A percentile compares a stretch with the other conserved stretches of the same genome.
phyloP scores from a whole-genome alignment of 345 rosid genomes.

The Bruguiera parviflora region DNA sequence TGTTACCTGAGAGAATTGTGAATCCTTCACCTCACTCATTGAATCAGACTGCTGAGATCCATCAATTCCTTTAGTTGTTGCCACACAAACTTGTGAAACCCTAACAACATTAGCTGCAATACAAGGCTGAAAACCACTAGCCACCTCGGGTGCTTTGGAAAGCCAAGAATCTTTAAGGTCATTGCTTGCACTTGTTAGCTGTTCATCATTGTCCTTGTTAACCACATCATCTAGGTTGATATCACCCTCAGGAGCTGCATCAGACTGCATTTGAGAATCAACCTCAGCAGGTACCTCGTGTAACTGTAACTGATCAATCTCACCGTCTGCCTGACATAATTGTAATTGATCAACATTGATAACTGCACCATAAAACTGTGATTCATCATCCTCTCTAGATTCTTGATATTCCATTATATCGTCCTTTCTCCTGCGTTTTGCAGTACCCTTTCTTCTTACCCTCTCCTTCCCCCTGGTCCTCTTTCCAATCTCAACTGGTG shows the following conservation, averaged over 20 bases:
- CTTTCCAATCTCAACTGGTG: slow-evolving; percentile 25
- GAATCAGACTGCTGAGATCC: slow-evolving; percentile 8
- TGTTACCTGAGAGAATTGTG: neutral
- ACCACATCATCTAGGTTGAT: slow-evolving; percentile 11
- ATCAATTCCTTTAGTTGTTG: slow-evolving; percentile 1
- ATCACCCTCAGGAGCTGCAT: slow-evolving; percentile 10
- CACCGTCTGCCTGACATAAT: slow-evolving; percentile 10
- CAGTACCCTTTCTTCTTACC: slow-evolving; percentile 25
- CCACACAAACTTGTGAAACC: neutral
- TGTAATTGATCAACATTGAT: slow-evolving; percentile 26
- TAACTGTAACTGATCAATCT: slow-evolving; percentile 15
- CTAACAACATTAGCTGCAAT: slow-evolving; percentile 6
- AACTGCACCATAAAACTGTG: slow-evolving; percentile 22
- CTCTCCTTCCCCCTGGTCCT: slow-evolving; percentile 28
- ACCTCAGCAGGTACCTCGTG: slow-evolving; percentile 16
- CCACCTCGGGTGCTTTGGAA: neutral
- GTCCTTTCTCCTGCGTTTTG: slow-evolving; percentile 26
- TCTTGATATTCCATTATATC: slow-evolving; percentile 15
- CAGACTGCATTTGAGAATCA: slow-evolving; percentile 11
- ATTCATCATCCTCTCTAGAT: slow-evolving; percentile 27
- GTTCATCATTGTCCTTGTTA: slow-evolving; percentile 15
- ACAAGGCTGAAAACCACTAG: neutral
- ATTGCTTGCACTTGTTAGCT: neutral
- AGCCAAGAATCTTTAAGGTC: slow-evolving; percentile 7
- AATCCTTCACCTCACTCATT: slow-evolving; percentile 3